Conservation (phyloP, 176 grass and related monocot species). For the Metroxylon sagu region DNA sequence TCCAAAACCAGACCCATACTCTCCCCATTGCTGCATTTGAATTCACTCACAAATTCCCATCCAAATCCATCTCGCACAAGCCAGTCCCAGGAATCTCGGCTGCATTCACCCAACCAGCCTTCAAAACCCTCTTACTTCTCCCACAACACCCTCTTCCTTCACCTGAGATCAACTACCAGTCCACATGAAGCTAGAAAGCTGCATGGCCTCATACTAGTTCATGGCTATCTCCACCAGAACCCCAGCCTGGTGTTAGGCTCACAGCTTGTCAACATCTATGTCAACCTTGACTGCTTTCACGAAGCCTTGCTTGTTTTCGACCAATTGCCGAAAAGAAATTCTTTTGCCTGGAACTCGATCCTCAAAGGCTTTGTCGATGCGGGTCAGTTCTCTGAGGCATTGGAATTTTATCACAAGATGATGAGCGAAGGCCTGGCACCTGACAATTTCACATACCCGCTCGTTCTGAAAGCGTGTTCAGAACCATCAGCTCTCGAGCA, state of each 20-base stretch:
- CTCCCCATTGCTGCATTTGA: too few species aligned
- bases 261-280: conserved; percentile 44
- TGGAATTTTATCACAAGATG: conserved; percentile 28
- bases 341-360: conserved; percentile 47
- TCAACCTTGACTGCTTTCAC: background rate
- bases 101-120: too few species aligned
- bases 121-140: conserved; percentile 1
- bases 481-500: conserved; percentile 24
- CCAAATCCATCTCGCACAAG: too few species aligned
- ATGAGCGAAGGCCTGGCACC: background rate
- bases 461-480: conserved; percentile 44
- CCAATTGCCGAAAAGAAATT: conserved; percentile 34
- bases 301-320: conserved; percentile 31
- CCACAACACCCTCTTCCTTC: conserved; percentile 34
- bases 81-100: too few species aligned
- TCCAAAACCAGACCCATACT: too few species aligned
- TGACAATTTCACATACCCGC: conserved; percentile 40
- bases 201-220: conserved; percentile 28
- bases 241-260: conserved; percentile 12
- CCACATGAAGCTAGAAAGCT: conserved; percentile 4
- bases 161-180: conserved; percentile 15
- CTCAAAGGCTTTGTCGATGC: conserved; percentile 37
- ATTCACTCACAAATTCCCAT: too few species aligned
- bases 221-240: conserved; percentile 17
- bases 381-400: conserved; percentile 21